Evolutionary conservation across 75 land plant genomes (phyloP).

Genomic region (Pinus albicaulis): DNA sequence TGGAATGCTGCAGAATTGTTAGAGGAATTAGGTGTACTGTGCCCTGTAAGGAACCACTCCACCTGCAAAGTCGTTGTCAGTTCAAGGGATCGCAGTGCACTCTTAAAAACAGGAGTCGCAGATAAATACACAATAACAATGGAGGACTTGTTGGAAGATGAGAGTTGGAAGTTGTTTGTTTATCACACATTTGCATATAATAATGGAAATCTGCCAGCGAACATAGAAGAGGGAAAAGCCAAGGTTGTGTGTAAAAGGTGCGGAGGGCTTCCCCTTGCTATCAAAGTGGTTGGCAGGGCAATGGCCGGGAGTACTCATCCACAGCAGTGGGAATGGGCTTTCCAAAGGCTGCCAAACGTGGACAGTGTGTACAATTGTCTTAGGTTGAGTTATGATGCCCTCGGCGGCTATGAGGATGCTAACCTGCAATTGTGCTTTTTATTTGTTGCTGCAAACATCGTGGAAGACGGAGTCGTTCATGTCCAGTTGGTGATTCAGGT

Average conservation of each 20-base stretch:
- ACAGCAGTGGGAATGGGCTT: neutral
- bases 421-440: neutral
- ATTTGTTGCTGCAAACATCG: neutral
- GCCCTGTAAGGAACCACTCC: neutral
- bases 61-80: neutral
- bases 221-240: neutral
- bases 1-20: neutral
- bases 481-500: neutral
- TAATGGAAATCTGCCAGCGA: neutral
- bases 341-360: neutral
- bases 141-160: neutral
- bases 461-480: neutral
- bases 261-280: neutral
- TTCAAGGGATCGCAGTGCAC: neutral
- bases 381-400: neutral
- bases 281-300: neutral
- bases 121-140: neutral
- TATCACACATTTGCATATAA: neutral
- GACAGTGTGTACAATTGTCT: neutral
- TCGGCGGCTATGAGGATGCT: neutral
- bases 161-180: constrained; percentile 2
- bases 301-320: neutral
- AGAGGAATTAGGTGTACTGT: neutral
- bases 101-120: neutral
- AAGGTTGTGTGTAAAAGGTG: neutral